phyloP scores from a whole-genome alignment of 306 rosid genomes.

The Cicer pinnatifidum region DNA sequence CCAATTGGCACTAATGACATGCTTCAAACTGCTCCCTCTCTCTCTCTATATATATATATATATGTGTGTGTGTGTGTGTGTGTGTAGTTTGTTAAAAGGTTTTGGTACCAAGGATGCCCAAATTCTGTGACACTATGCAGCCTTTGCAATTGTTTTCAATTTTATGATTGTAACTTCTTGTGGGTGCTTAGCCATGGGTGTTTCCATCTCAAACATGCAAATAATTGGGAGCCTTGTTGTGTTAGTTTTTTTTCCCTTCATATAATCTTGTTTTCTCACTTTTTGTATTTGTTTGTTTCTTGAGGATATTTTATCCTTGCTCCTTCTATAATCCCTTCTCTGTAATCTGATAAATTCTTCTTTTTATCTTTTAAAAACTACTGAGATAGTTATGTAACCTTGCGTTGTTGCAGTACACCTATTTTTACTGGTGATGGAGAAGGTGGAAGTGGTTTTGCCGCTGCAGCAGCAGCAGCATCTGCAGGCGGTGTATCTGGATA shows the following conservation, averaged over 20 bases:
- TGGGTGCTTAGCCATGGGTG: constrained; percentile 12
- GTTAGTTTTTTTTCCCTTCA: not conserved
- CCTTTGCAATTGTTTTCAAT: too few species aligned
- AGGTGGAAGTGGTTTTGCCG: constrained; percentile 94
- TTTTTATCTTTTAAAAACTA: not conserved
- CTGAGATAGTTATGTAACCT: constrained; percentile 30
- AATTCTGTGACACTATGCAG: too few species aligned
- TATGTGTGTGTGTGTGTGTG: too few species aligned
- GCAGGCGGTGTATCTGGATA: constrained; percentile 91
- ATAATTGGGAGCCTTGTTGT: constrained; percentile 8
- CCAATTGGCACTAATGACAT: not conserved
- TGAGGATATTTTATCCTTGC: constrained; percentile 18
- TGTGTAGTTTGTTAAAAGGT: too few species aligned
- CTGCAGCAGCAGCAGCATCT: constrained; percentile 89
- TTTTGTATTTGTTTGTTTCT: not conserved
- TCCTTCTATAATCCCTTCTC: not conserved
- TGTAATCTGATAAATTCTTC: constrained; percentile 2
- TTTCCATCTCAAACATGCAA: constrained; percentile 1
- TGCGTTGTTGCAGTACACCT: constrained; percentile 72
- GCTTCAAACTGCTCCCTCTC: not conserved
- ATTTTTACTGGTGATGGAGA: constrained; percentile 98
- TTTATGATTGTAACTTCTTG: not conserved
- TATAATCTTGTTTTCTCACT: not conserved
- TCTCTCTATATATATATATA: too few species aligned
- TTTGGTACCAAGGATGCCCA: too few species aligned